Conservation (phyloP, 306 rosid genomes). For the Cicer yamashitae region DNA sequence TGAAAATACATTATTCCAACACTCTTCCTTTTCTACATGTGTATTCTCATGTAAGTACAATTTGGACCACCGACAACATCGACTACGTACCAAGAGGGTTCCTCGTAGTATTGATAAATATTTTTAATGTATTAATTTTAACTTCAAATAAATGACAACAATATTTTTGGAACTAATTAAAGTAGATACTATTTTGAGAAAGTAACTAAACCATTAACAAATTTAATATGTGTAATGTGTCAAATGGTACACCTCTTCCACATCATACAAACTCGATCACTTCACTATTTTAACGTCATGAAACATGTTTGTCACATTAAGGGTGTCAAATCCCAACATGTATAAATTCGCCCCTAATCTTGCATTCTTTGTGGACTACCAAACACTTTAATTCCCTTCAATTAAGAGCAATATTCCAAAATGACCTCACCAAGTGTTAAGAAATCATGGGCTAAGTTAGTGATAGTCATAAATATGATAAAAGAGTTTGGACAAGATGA, state of each 20-base stretch:
- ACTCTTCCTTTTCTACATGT: not conserved
- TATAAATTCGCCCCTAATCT: slow-evolving; percentile 7
- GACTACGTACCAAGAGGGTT: not conserved
- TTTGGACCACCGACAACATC: not conserved
- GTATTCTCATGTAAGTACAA: not conserved
- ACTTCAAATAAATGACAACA: not conserved
- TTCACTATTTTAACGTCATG: not conserved
- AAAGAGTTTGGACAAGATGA: slow-evolving; percentile 64
- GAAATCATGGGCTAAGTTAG: slow-evolving; percentile 43
- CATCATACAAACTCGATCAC: not conserved
- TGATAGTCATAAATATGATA: slow-evolving; percentile 25
- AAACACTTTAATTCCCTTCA: not conserved
- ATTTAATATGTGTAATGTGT: not conserved
- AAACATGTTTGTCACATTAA: not conserved
- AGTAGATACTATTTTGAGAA: slow-evolving; percentile 11
- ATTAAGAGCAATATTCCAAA: slow-evolving; percentile 4
- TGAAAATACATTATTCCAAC: not conserved
- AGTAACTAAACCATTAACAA: not conserved
- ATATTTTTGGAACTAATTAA: not conserved
- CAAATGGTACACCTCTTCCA: not conserved
- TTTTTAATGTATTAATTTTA: not conserved
- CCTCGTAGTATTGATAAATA: not conserved
- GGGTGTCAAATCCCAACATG: not conserved
- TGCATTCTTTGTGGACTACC: not conserved
- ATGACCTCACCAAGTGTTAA: slow-evolving; percentile 39